Evolutionary conservation across 768 basidiomycete species (phyloP).

Genomic region (Leccinum variicolor): DNA sequence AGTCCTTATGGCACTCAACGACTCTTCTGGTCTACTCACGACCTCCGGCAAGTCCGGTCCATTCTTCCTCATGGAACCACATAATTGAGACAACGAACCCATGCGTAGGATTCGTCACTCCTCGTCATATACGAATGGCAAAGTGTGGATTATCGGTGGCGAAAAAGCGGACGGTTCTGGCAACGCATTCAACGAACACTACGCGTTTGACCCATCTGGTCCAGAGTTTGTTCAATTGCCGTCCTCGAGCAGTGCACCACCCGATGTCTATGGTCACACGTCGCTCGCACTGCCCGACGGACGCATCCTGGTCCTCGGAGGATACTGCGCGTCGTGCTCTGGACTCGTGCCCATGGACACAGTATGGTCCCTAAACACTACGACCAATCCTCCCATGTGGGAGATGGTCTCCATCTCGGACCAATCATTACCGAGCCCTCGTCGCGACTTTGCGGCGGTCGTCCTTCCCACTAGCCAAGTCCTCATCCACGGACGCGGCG

Average conservation of each 20-base stretch:
- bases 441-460: slow-evolving; percentile 60
- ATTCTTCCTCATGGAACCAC: slow-evolving; percentile 44
- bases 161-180: slow-evolving; percentile 78
- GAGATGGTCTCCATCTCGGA: slow-evolving; percentile 36
- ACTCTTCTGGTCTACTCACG: slow-evolving; percentile 63
- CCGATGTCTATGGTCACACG: slow-evolving; percentile 69
- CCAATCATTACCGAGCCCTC: slow-evolving; percentile 48
- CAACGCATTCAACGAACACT: slow-evolving; percentile 59
- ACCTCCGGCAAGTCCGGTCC: slow-evolving; percentile 37
- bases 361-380: slow-evolving; percentile 65
- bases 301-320: slow-evolving; percentile 71
- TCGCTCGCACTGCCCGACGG: slow-evolving; percentile 67
- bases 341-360: slow-evolving; percentile 53
- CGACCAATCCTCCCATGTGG: slow-evolving; percentile 49
- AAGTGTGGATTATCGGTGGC: slow-evolving; percentile 74
- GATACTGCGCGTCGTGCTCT: slow-evolving; percentile 49
- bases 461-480: slow-evolving; percentile 50
- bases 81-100: slow-evolving; percentile 66
- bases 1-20: slow-evolving; percentile 47
- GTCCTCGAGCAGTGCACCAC: slow-evolving; percentile 49
- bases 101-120: slow-evolving; percentile 76
- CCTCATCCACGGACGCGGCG: slow-evolving; percentile 77
- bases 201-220: slow-evolving; percentile 50
- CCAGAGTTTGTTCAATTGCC: slow-evolving; percentile 57
- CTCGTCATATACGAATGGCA: slow-evolving; percentile 47